Evolutionary conservation across 805 yeast genomes (phyloP), one percentile per base, ranked within the genome.

Genomic region (Wickerhamomyces ciferrii): DNA sequence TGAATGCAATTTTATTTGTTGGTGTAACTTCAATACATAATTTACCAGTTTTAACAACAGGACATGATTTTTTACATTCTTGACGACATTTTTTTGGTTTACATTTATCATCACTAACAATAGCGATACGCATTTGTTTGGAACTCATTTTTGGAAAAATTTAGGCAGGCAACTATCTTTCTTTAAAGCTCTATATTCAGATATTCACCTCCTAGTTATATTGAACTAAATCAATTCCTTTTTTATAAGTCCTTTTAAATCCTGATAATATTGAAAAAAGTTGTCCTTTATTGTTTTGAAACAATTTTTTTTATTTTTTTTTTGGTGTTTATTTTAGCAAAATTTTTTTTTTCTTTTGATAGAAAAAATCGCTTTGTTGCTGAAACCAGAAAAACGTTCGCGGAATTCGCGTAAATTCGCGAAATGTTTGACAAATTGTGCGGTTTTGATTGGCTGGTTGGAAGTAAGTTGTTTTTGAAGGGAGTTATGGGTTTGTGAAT

Each of bases 21-120:
- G 98, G 96, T 0, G 87, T 71, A 42, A 94, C 99, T 69, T 94
- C 99, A 61, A 94, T 94, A 83, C 99, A 94, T 51, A 91, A 78
- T 67, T 91, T 94, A 48, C 99, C 99, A 2, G 99, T 92, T 66
- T 94, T 86, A 48, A 94, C 98, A 37, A 94, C 99, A 3, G 99
- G 99, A 78, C 99, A 94, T 24, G 96, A 76, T 64, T 90, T 90
- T 65, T 90, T 83, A 76, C 99, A 94, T 70, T 94, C 99, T 71
- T 94, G 99, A 67, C 95, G 91, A 74, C 99, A 94, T 68, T 94
- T 89, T 75, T 90, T 92, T 46, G 99, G 99, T 68, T 94, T 94
- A 76, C 99, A 94, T 71, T 79, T 90, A 77, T 94, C 99, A 41
- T 81, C 82, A 48, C 84, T 83, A 68, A 94, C 96, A 70, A 94